These are phyloP conservation scores for Eucalyptus fibrosa DNA, from an alignment of 345 rosid species.

Conservation along the genomic window DNA sequence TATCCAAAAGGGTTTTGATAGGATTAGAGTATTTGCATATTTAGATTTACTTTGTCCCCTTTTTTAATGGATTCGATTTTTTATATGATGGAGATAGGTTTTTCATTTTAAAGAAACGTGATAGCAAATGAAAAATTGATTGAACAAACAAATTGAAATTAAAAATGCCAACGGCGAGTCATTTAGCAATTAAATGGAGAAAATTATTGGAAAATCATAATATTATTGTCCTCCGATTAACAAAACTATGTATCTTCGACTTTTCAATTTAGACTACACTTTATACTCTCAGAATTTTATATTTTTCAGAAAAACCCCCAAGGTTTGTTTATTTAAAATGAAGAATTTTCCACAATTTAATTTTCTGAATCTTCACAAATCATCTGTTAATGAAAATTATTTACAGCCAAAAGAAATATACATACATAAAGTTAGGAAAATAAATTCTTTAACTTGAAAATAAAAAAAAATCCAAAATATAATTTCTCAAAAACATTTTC, in stretches of 20 bases:
- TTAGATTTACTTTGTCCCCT: too few relatives aligned
- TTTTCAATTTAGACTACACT: not conserved
- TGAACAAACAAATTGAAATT: not conserved
- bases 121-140: not conserved
- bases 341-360: too few relatives aligned
- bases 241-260: too few relatives aligned
- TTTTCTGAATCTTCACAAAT: not conserved
- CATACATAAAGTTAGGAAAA: not conserved
- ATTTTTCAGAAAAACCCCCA: not conserved
- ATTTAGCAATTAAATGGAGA: not conserved
- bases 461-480: too few relatives aligned
- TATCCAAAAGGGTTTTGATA: fast-evolving
- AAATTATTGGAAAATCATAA: not conserved
- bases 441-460: too few relatives aligned
- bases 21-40: not conserved
- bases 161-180: not conserved
- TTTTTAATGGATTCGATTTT: not conserved
- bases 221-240: not conserved
- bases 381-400: fast-evolving
- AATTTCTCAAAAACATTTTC: too few relatives aligned
- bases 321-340: too few relatives aligned
- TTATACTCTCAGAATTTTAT: not conserved
- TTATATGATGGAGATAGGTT: too few relatives aligned
- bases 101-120: not conserved
- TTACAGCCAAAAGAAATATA: too few relatives aligned